Evolutionary conservation across 2,329 filamentous ascomycete genomes (phyloP).

Genomic region (Acarospora socialis): DNA sequence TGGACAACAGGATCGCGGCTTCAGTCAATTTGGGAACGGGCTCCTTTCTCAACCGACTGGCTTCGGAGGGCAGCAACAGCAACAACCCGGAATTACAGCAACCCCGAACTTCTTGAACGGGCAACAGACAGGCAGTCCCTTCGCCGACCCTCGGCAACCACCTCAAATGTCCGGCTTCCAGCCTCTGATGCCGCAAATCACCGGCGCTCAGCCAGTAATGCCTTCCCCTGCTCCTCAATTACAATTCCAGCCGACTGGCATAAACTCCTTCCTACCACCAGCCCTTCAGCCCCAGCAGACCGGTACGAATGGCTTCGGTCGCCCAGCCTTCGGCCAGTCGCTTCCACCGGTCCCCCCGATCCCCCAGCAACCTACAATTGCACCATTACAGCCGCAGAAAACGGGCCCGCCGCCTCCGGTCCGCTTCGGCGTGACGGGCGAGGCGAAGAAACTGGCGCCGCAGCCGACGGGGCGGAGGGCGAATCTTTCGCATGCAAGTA

Average conservation of each 20-base stretch:
- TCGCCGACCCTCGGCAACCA: constrained; percentile 41
- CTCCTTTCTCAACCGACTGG: constrained; percentile 26
- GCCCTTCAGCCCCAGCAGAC: constrained; percentile 48
- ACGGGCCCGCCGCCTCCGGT: constrained; percentile 79
- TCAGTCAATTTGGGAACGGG: constrained; percentile 21
- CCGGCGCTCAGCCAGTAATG: constrained; percentile 38
- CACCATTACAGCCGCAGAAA: constrained; percentile 59
- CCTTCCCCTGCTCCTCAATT: constrained; percentile 21
- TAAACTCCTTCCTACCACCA: constrained; percentile 46
- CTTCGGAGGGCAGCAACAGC: constrained; percentile 25
- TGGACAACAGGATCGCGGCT: constrained; percentile 20
- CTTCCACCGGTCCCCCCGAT: constrained; percentile 25
- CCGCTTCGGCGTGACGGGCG: constrained; percentile 65
- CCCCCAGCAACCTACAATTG: constrained; percentile 38
- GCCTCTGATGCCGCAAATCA: constrained; percentile 36
- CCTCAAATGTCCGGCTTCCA: constrained; percentile 27
- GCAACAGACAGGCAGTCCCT: constrained; percentile 37
- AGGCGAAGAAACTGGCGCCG: constrained; percentile 61
- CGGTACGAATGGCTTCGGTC: constrained; percentile 20
- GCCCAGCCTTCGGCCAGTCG: constrained; percentile 13
- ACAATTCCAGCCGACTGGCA: constrained; percentile 35
- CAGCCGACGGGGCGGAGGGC: constrained; percentile 83
- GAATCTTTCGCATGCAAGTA: constrained; percentile 90
- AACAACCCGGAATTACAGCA: constrained; percentile 31
- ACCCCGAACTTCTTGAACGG: constrained; percentile 22